These are phyloP conservation scores for Gossypium schwendimanii DNA, from an alignment of 441 rosid genomes.

Conservation along the genomic window DNA sequence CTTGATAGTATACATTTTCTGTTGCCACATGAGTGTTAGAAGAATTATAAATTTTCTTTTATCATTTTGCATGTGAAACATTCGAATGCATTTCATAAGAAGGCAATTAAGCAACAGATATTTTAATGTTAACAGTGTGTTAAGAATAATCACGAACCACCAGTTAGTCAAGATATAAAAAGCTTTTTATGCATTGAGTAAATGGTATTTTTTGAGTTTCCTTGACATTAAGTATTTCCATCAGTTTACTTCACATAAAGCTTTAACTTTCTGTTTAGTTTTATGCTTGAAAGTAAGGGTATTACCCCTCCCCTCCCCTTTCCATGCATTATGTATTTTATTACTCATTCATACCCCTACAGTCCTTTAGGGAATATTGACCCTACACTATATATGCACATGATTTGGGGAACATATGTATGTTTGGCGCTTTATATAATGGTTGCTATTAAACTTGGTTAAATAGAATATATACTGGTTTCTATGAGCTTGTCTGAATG, in stretches of 20 bases:
- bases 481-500: background rate
- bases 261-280: background rate
- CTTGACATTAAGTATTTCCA: background rate
- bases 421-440: too few species aligned
- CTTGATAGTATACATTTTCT: background rate
- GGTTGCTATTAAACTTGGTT: background rate
- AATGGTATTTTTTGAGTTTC: constrained; percentile 1
- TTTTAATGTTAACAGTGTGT: background rate
- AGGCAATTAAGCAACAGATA: background rate
- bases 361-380: background rate
- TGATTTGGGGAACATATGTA: background rate
- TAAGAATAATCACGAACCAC: background rate
- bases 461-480: background rate
- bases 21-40: background rate
- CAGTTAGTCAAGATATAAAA: background rate
- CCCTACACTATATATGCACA: background rate
- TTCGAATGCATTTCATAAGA: background rate
- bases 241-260: background rate
- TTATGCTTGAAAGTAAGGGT: background rate
- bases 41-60: background rate
- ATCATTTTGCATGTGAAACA: background rate
- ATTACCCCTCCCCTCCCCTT: too few species aligned
- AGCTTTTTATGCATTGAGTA: background rate
- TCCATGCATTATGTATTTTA: background rate
- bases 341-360: background rate